These are phyloP conservation scores for Salix purpurea DNA, from an alignment of 345 rosid genomes.

Conservation along the genomic window DNA sequence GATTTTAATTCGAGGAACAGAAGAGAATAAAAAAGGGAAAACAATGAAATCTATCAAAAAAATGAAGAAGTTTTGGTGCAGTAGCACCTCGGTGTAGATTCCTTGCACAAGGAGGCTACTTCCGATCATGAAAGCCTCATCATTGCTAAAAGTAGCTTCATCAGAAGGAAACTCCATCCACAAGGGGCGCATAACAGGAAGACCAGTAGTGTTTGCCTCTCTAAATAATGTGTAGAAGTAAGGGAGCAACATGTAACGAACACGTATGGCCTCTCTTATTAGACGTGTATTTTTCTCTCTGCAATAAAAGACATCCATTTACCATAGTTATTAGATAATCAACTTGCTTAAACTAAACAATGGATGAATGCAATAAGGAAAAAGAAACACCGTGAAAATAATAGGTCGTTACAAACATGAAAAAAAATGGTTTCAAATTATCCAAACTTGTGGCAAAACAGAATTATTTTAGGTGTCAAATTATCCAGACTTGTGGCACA, in stretches of 20 bases:
- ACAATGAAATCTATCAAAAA: not conserved
- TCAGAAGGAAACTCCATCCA: slow-evolving; percentile 99
- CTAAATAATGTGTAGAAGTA: slow-evolving; percentile 91
- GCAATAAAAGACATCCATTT: slow-evolving; percentile 24
- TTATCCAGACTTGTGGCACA: not conserved
- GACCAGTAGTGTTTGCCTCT: slow-evolving; percentile 85
- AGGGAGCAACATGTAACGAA: slow-evolving; percentile 84
- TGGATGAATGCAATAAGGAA: not conserved
- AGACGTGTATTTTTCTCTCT: slow-evolving; percentile 81
- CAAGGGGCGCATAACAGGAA: slow-evolving; percentile 80
- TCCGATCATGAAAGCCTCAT: slow-evolving; percentile 98
- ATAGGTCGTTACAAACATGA: not conserved
- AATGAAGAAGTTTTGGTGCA: not conserved
- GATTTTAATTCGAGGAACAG: not conserved
- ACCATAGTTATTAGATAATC: not conserved
- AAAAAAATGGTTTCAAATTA: no score
- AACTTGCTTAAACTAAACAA: not conserved
- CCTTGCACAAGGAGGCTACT: slow-evolving; percentile 89
- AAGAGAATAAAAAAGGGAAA: slow-evolving; percentile 1
- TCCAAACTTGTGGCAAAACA: no score
- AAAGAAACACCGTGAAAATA: not conserved
- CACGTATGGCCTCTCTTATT: slow-evolving; percentile 82
- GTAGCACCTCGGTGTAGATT: slow-evolving; percentile 70
- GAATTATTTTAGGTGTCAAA: not conserved
- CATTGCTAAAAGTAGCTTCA: slow-evolving; percentile 73